These are phyloP conservation scores for Talaromyces sp. DNA, from an alignment of 2,329 filamentous ascomycete genomes.

Conservation along the genomic window DNA sequence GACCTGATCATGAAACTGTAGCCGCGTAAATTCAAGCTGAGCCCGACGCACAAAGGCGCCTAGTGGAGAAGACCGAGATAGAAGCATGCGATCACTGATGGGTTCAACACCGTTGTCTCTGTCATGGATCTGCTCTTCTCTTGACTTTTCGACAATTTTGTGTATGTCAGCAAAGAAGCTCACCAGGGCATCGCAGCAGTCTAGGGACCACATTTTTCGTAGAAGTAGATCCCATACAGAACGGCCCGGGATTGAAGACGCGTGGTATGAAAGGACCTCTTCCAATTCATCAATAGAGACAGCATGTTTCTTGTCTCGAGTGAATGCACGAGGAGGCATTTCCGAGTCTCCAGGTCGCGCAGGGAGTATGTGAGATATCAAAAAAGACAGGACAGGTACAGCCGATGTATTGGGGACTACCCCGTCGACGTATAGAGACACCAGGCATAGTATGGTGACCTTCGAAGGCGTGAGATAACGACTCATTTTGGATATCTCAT, in stretches of 20 bases:
- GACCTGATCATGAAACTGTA: slow-evolving; percentile 74
- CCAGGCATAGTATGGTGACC: slow-evolving; percentile 72
- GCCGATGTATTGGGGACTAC: slow-evolving; percentile 64
- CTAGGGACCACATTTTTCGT: slow-evolving; percentile 73
- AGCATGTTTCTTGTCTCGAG: slow-evolving; percentile 28
- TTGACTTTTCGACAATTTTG: slow-evolving; percentile 56
- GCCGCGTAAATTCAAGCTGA: slow-evolving; percentile 69
- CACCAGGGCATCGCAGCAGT: slow-evolving; percentile 75
- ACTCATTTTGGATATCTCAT: slow-evolving; percentile 51
- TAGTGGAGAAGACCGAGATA: slow-evolving; percentile 71
- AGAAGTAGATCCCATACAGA: slow-evolving; percentile 87
- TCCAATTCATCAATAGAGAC: slow-evolving; percentile 45
- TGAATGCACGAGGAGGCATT: slow-evolving; percentile 18
- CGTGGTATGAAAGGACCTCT: slow-evolving; percentile 39
- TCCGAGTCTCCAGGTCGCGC: slow-evolving; percentile 27
- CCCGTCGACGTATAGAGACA: slow-evolving; percentile 73
- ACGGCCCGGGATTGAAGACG: slow-evolving; percentile 61
- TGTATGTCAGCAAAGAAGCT: slow-evolving; percentile 63
- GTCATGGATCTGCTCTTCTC: slow-evolving; percentile 55
- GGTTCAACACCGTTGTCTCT: slow-evolving; percentile 50
- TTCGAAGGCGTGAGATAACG: slow-evolving; percentile 86
- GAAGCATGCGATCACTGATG: slow-evolving; percentile 48
- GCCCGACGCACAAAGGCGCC: slow-evolving; percentile 74
- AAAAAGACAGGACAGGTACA: slow-evolving; percentile 71
- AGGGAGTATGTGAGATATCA: slow-evolving; percentile 63